Evolutionary conservation across 768 basidiomycete species (phyloP), one percentile per base, ranked within the genome.

Genomic region (Tricholoma matsutake): DNA sequence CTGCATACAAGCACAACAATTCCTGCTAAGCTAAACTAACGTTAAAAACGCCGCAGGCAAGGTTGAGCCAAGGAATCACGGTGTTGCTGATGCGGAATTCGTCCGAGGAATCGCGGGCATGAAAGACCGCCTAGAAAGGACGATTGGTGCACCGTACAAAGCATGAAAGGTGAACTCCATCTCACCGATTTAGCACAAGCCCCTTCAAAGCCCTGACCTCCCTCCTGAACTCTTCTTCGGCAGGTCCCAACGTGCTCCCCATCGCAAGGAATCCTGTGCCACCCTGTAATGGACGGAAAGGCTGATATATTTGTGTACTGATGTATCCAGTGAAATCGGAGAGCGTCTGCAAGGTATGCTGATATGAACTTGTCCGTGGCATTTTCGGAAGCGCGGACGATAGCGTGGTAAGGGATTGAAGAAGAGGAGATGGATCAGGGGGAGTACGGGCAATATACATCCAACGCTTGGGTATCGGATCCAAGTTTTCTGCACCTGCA

Each of bases 191-290:
- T 47, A 93, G 75, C 52, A 89, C 89, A 20, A 92, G 79, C 8
- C 91, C 90, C 67, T 92, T 93, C 67, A 93, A 72, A 11, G 88
- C 86, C 59, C 88, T 79, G 49, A 93, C 88, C 68, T 93, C 91
- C 61, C 85, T 80, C 60, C 83, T 81, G 11, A 92, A 69, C 58
- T 91, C 90, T 64, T 92, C 91, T 69, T 86, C 87, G 49, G 84
- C 78, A 2, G 81, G 76, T 39, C 67, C 70, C 32, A 74, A 57
- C 9, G 61, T 58, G 16, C 65, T 66, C 29, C 66, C 64, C 31
- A 63, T 64, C n/a, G 63, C 72, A 22, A 66, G 61, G 25, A 76
- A 66, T 8, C 75, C 72, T 10, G 65, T 55, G 4, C 71, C 72
- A 45, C 65, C 63, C 3, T 68, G 22, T 18, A 75, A 64, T 2